Base-by-base conservation (phyloP, 257 asterid species). In the Capsicum chinense region DNA sequence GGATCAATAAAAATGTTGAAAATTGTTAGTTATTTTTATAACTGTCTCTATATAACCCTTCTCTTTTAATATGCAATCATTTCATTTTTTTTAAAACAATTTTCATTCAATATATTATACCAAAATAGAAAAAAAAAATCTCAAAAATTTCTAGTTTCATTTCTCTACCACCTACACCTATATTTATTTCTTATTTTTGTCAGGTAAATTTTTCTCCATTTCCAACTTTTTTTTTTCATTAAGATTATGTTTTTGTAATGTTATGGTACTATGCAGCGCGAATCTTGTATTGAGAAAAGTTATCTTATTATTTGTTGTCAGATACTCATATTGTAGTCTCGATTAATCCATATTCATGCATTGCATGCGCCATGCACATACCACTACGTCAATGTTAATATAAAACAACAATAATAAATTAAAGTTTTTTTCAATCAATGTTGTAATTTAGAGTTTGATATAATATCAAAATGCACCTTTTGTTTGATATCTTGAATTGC, bases 91-190 rank as follows among this genome's bases (percentile, higher is more conserved):
- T 5, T 6, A 0, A 5, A 5, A 13, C 44, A 48, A 39, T 50
- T 74, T 50, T 64, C 62, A 50, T 50, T 50, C 60, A 19, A 73
- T 50, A 21, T 33, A 66, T 39, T 39, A 39, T 39, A 39, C 44
- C 73, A 66, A 66, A 35, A 33, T 35, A 37, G 1, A 3, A 7
- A 1, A 3, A 68, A 14, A 37, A 15, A 37, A 13, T 76, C 7
- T 26, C 50, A 8, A 78, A 5, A 76, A 0, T 78, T 78, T 54
- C 64, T 16, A n/a, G 33, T 71, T 71, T 71, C 58, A 44, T 71
- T 33, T 44, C 79, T 71, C 56, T 39, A 10, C 79, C 79, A 71
- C 58, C 79, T 8, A 78, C 50, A 21, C 82, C 26, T 14, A 52
- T 26, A 26, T 16, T 48, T 54, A 48, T 52, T 78, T 54, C 82